phyloP scores from a whole-genome alignment of 345 rosid genomes.

The Syzygium jambos region DNA sequence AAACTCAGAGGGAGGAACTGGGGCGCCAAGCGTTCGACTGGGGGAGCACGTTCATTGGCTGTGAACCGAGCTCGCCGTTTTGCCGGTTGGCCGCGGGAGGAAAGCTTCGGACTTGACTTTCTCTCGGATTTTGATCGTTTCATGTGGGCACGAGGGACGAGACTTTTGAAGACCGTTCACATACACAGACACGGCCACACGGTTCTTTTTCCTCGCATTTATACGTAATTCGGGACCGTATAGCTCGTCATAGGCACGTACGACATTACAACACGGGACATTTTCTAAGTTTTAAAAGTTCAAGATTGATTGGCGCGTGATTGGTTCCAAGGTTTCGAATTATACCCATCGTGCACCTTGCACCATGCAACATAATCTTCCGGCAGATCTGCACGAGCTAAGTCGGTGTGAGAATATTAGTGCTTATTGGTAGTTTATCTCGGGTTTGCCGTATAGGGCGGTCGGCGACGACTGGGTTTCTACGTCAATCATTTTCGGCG shows the following conservation, averaged over 20 bases:
- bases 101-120: neutral
- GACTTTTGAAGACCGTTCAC: neutral
- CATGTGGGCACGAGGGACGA: neutral
- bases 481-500: too few relatives aligned
- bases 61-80: neutral
- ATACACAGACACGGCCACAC: neutral
- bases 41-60: neutral
- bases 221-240: neutral
- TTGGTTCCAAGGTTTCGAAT: neutral
- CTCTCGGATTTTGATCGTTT: neutral
- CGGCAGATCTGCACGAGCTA: neutral
- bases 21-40: neutral
- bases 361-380: neutral
- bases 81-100: neutral
- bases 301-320: neutral
- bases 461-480: fast-evolving
- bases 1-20: neutral
- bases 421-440: neutral
- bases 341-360: too few relatives aligned
- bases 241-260: neutral
- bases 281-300: neutral
- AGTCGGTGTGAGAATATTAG: neutral
- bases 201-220: neutral
- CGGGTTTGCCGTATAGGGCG: fast-evolving
- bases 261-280: neutral